phyloP scores from a whole-genome alignment of 208 protist species.

The Trypanosoma congolense region DNA sequence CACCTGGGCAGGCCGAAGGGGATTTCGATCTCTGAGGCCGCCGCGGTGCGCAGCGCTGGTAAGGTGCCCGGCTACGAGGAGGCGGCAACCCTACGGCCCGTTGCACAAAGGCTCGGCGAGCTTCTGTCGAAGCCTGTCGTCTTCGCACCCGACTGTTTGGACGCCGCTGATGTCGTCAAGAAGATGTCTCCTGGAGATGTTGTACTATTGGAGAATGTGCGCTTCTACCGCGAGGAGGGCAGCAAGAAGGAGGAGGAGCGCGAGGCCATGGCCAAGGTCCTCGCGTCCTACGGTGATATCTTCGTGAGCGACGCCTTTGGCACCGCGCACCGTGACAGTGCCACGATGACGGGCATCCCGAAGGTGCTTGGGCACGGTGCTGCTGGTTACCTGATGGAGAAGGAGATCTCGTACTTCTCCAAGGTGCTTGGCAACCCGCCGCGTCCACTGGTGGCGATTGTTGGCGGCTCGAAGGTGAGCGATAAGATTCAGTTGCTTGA shows the following conservation, averaged over 20 bases:
- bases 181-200: conserved; percentile 88
- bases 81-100: conserved; percentile 43
- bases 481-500: conserved; percentile 99
- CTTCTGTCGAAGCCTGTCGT: conserved; percentile 68
- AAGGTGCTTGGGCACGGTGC: conserved; percentile 89
- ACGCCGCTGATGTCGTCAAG: conserved; percentile 48
- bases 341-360: conserved; percentile 89
- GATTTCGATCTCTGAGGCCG: background rate
- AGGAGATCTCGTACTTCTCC: conserved; percentile 98
- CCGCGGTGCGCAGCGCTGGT: background rate
- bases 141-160: conserved; percentile 54
- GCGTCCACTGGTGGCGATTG: conserved; percentile 94
- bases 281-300: conserved; percentile 95
- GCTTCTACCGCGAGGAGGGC: conserved; percentile 99
- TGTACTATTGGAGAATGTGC: conserved; percentile 99
- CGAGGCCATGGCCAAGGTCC: conserved; percentile 75
- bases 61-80: background rate
- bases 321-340: conserved; percentile 98
- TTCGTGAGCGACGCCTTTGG: conserved; percentile 99
- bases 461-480: conserved; percentile 96
- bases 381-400: conserved; percentile 98
- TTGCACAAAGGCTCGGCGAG: conserved; percentile 87
- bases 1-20: conserved; percentile 98
- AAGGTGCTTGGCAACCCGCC: conserved; percentile 90
- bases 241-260: conserved; percentile 76